Evolutionary conservation across 768 basidiomycete genomes (phyloP).

Genomic region (Kwoniella newhampshirensis): DNA sequence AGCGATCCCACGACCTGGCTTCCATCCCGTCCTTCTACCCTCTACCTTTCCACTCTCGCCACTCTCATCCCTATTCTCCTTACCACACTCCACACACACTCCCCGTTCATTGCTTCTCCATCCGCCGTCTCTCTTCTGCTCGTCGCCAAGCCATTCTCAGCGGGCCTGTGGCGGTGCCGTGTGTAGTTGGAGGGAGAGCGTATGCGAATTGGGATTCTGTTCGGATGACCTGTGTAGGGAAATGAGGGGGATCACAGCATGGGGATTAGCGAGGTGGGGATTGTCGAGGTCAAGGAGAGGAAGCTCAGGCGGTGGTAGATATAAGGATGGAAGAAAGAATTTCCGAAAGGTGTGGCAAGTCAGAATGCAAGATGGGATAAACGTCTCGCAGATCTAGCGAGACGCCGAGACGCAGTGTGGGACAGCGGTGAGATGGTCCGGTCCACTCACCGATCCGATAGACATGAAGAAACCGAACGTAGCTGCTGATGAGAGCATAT

Average conservation of each 20-base stretch:
- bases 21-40: no score
- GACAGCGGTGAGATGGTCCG: no score
- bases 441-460: conserved; percentile 77
- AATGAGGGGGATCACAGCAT: not conserved
- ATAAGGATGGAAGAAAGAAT: not conserved
- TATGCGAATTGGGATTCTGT: conserved; percentile 61
- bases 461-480: conserved; percentile 97
- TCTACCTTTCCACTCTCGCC: conserved; percentile 1
- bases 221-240: conserved; percentile 72
- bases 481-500: conserved; percentile 97
- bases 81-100: no score
- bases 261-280: not conserved
- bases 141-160: conserved; percentile 20
- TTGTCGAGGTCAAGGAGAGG: not conserved
- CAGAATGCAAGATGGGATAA: not conserved
- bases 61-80: no score
- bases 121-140: conserved; percentile 10
- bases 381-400: not conserved
- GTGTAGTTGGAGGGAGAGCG: conserved; percentile 22
- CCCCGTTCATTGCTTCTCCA: not conserved
- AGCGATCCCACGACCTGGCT: no score
- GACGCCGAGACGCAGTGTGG: conserved; percentile 8
- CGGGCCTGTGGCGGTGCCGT: conserved; percentile 6
- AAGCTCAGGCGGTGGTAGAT: not conserved
- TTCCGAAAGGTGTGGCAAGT: not conserved